Conservation (phyloP, 352 stramenopile genomes). For the Phytophthora cryptogea region DNA sequence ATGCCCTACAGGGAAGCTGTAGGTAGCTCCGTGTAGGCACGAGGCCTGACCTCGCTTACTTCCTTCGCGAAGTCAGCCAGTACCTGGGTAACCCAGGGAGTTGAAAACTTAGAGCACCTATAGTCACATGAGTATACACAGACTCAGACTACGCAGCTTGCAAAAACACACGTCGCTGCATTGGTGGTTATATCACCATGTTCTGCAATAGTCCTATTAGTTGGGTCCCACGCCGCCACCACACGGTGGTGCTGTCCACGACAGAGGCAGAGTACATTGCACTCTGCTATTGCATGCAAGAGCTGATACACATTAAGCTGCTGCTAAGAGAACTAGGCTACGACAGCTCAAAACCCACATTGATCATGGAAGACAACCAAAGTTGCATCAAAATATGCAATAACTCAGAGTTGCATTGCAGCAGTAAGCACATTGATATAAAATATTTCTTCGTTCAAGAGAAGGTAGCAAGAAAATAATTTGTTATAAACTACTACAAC, state of each 20-base stretch:
- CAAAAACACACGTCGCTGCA: slow-evolving; percentile 1
- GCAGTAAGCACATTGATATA: slow-evolving; percentile 16
- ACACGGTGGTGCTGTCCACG: slow-evolving; percentile 1
- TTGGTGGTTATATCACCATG: slow-evolving; percentile 14
- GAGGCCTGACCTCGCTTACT: too few relatives aligned
- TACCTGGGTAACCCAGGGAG: slow-evolving; percentile 1
- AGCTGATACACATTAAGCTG: too few relatives aligned
- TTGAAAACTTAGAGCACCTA: not conserved
- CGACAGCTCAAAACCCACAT: slow-evolving; percentile 10
- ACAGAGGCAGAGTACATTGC: slow-evolving; percentile 1
- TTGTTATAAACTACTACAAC: slow-evolving; percentile 2
- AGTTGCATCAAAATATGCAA: slow-evolving; percentile 18
- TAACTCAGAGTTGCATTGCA: slow-evolving; percentile 6
- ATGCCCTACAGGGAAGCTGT: slow-evolving; percentile 2
- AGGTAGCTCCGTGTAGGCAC: slow-evolving; percentile 12
- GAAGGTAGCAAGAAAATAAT: not conserved
- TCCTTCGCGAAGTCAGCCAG: slow-evolving; percentile 7
- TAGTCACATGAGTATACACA: slow-evolving; percentile 10
- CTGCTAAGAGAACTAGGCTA: too few relatives aligned
- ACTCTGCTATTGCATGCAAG: too few relatives aligned
- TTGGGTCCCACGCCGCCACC: slow-evolving; percentile 1
- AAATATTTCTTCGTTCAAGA: slow-evolving; percentile 9
- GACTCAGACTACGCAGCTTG: slow-evolving; percentile 13
- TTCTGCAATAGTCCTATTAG: slow-evolving; percentile 12
- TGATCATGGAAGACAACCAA: slow-evolving; percentile 24